Evolutionary conservation across 805 yeast species (phyloP).

Genomic region (Candida nonsorbophila): DNA sequence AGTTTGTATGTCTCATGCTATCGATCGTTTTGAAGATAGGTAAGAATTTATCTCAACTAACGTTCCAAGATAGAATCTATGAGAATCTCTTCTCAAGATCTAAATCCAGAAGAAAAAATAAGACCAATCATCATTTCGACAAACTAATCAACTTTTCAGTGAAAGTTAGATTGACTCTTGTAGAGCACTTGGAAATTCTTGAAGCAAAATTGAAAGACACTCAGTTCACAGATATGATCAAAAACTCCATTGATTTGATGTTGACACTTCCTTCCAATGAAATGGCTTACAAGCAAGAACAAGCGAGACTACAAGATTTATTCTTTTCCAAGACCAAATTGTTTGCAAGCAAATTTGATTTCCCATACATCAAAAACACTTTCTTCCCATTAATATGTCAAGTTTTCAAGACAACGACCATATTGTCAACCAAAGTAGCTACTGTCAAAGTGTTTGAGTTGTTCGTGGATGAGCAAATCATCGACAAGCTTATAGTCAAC

Average conservation of each 20-base stretch:
- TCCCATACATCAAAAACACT: slow-evolving; percentile 65
- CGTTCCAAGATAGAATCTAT: slow-evolving; percentile 69
- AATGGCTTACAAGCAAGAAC: slow-evolving; percentile 23
- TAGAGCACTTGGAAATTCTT: slow-evolving; percentile 44
- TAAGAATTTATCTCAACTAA: slow-evolving; percentile 59
- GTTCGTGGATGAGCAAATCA: slow-evolving; percentile 52
- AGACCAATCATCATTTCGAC: slow-evolving; percentile 13
- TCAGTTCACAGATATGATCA: slow-evolving; percentile 45
- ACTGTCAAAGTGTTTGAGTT: slow-evolving; percentile 57
- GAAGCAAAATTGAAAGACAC: slow-evolving; percentile 45
- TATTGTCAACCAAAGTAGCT: slow-evolving; percentile 69
- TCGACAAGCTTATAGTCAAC: slow-evolving; percentile 65
- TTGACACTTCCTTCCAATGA: slow-evolving; percentile 21
- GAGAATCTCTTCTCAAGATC: slow-evolving; percentile 34
- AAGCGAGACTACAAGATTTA: slow-evolving; percentile 45
- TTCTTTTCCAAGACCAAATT: slow-evolving; percentile 40
- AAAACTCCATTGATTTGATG: slow-evolving; percentile 37
- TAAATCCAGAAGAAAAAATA: slow-evolving; percentile 15
- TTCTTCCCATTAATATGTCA: slow-evolving; percentile 69
- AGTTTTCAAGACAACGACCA: slow-evolving; percentile 79
- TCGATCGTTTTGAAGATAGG: slow-evolving; percentile 61
- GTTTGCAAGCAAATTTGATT: slow-evolving; percentile 49
- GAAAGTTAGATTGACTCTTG: slow-evolving; percentile 22
- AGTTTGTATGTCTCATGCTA: slow-evolving; percentile 42
- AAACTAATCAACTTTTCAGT: slow-evolving; percentile 28